Conservation (phyloP, 176 grass and related monocot species). For the Areca catechu region DNA sequence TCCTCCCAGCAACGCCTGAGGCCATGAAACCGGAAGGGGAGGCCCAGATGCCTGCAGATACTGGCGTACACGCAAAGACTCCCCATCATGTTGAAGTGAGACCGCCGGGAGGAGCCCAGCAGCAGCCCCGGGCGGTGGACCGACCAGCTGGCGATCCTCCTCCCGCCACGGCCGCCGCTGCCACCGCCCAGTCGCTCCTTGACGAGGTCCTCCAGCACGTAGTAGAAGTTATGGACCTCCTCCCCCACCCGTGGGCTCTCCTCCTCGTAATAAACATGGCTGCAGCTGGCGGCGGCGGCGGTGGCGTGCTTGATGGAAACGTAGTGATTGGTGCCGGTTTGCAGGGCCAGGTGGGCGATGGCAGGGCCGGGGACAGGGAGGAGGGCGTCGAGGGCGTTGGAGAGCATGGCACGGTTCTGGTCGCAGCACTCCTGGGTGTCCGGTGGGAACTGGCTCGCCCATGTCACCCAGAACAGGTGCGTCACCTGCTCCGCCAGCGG, state of each 20-base stretch:
- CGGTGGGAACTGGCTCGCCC: conserved; percentile 26
- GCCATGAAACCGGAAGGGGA: conserved; percentile 25
- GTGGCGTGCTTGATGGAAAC: conserved; percentile 9
- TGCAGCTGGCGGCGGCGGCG: not conserved
- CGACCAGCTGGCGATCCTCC: conserved; percentile 17
- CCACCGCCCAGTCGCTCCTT: not conserved
- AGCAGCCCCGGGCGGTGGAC: conserved; percentile 29
- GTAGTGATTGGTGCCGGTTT: conserved; percentile 35
- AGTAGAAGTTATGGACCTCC: conserved; percentile 22
- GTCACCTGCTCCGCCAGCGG: conserved; percentile 17
- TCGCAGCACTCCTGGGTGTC: conserved; percentile 25
- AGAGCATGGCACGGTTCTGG: conserved; percentile 28
- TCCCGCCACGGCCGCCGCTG: too few relatives aligned
- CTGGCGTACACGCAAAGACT: conserved; percentile 23
- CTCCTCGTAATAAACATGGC: conserved; percentile 13
- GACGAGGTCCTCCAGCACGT: conserved; percentile 14
- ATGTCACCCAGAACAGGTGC: conserved; percentile 31
- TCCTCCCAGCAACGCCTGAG: conserved; percentile 28
- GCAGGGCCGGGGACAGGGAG: not conserved
- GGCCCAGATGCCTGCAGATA: conserved; percentile 18
- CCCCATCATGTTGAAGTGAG: conserved; percentile 28
- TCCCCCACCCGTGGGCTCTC: not conserved
- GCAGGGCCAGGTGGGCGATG: conserved; percentile 17
- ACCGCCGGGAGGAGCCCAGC: conserved; percentile 19
- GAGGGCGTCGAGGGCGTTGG: conserved; percentile 24